Evolutionary conservation across 2,329 filamentous ascomycete genomes (phyloP).

Genomic region (Sclerotinia borealis): DNA sequence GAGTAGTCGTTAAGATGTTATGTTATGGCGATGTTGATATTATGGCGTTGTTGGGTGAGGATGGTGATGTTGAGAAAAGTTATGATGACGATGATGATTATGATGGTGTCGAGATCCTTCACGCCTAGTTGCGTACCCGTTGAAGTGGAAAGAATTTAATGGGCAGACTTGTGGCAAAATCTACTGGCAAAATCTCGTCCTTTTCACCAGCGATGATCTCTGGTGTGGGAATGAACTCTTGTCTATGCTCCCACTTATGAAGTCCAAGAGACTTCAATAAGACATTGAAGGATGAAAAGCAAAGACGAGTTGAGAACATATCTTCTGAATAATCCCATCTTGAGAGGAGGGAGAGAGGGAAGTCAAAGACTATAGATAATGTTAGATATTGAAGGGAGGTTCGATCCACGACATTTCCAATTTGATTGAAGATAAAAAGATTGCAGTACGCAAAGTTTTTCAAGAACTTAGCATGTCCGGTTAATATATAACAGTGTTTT

Average conservation of each 20-base stretch:
- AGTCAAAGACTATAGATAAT: neutral
- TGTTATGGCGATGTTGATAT: too few species aligned
- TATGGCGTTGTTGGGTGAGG: too few species aligned
- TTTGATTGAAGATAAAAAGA: neutral
- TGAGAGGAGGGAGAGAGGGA: neutral
- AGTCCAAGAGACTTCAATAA: neutral
- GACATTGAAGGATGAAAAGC: neutral
- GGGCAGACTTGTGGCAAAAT: neutral
- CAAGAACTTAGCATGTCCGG: neutral
- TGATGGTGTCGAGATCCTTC: too few species aligned
- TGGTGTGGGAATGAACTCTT: neutral
- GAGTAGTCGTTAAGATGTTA: too few species aligned
- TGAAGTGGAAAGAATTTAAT: neutral
- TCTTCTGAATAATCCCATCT: neutral
- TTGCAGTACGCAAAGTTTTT: too few species aligned
- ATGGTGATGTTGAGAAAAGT: too few species aligned
- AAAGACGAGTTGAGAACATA: neutral
- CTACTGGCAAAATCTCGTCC: too few species aligned
- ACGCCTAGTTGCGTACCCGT: too few species aligned
- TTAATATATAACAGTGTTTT: neutral
- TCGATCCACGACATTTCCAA: neutral
- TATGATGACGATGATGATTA: too few species aligned
- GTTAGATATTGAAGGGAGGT: neutral
- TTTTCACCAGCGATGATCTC: neutral
- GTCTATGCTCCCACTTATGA: neutral